Base-by-base conservation (phyloP, 164 flowering plant genomes). In the Vitis amurensis region DNA sequence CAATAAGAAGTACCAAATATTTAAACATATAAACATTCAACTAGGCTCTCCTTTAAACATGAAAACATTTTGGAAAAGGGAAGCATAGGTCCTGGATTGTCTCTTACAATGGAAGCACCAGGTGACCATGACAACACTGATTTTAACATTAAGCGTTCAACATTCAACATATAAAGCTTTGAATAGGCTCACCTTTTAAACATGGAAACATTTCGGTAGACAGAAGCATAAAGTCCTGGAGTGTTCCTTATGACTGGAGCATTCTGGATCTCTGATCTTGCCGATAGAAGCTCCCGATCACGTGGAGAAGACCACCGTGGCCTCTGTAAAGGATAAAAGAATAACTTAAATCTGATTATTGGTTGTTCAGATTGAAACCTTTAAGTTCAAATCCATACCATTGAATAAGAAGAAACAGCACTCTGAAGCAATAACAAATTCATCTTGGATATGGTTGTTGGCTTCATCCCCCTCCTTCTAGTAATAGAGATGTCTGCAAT, bases 151-250 rank as follows among this genome's bases (percentile, higher is more conserved):
- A 16, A 56, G 59, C 0, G 30, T 16, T 16, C 19, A n/a, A 9
- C 16, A n/a, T 19, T 57, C 9, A 59, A 11, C 61, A 59, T 51
- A 19, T 23, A 8, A 50, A 60, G 9, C 13, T 3, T 5, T 37
- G 44, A 37, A 37, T 4, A 37, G 27, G 44, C 59, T 65, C 53
- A 86, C 89, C 87, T 80, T 76, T 2, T 71, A 67, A 86, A 86
- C 80, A 30, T 77, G 66, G 89, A 84, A 68, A 73, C 63, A 72
- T 86, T 84, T 62, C 81, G 77, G 59, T 74, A 82, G 56, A 81
- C 50, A 37, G 80, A 75, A 55, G 82, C 69, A 63, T 77, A 51
- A 58, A 78, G 74, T 71, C 70, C 85, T 11, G 77, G 60, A 67
- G 47, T 27, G 15, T 70, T 76, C 52, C 73, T 66, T 31, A 68